Evolutionary conservation across 306 rosid genomes (phyloP).

Genomic region (Vicia villosa): DNA sequence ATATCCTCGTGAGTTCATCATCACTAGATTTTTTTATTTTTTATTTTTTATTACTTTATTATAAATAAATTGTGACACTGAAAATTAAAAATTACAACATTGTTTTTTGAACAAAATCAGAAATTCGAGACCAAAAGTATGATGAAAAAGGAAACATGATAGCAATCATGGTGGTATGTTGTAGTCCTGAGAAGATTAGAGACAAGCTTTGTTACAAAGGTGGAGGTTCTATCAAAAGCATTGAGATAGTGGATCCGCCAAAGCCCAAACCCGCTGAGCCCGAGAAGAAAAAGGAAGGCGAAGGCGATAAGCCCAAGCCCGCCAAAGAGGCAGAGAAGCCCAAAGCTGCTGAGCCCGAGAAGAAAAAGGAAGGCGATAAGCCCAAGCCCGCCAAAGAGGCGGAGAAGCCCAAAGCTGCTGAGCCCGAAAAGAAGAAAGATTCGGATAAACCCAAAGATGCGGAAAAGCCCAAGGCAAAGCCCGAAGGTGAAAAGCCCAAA

Average conservation of each 20-base stretch:
- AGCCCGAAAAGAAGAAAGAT: slow-evolving; percentile 14
- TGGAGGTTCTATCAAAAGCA: slow-evolving; percentile 58
- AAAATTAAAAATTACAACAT: slow-evolving; percentile 34
- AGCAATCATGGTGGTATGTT: slow-evolving; percentile 66
- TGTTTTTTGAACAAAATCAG: slow-evolving; percentile 61
- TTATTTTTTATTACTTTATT: neutral
- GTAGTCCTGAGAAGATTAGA: slow-evolving; percentile 73
- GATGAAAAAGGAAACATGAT: slow-evolving; percentile 61
- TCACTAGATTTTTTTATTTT: neutral
- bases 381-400: slow-evolving; percentile 25
- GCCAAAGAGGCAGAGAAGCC: neutral
- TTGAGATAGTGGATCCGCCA: slow-evolving; percentile 60
- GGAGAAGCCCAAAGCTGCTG: slow-evolving; percentile 18
- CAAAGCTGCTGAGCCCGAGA: neutral
- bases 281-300: slow-evolving; percentile 23
- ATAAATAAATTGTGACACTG: neutral
- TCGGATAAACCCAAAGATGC: slow-evolving; percentile 2
- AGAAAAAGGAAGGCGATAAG: neutral
- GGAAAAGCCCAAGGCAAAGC: slow-evolving; percentile 18
- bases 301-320: too few relatives aligned
- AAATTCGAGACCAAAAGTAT: slow-evolving; percentile 72
- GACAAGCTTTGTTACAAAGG: slow-evolving; percentile 64
- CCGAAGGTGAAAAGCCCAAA: slow-evolving; percentile 6
- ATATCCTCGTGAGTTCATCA: slow-evolving; percentile 69
- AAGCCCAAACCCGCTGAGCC: slow-evolving; percentile 36